Evolutionary conservation across 306 rosid species (phyloP), one percentile per base, ranked within the genome.

Genomic region (Nissolia schottii): DNA sequence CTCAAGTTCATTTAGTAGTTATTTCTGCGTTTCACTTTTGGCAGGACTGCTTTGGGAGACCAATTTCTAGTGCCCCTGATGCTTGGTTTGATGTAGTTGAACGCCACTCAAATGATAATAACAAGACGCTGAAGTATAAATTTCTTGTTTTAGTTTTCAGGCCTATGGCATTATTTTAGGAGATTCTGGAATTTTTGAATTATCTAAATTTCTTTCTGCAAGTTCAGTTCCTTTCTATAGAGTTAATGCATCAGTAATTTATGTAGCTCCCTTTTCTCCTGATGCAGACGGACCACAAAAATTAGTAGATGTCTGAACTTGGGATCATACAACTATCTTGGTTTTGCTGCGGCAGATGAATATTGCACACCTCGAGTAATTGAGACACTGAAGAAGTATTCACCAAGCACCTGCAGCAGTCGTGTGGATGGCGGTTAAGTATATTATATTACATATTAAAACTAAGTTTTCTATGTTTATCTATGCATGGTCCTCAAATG

Each of bases 1-100:
- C 25, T 10, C 2, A 24, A 25, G 37, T 25, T 56, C 19, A 4
- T 38, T 38, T 12, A 25, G 51, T 18, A 32, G 28, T 54, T 72
- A 14, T 73, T 49, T 58, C 24, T 62, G 28, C 24, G 25, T 73
- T 14, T 20, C 2, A 3, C 20, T 57, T 64, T 31, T 64, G 9
- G 40, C 90, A 91, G 98, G 95, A 89, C 77, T 94, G 98, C 79
- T 94, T 94, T 75, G 97, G 97, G 37, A 86, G 98, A 64, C 98
- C 98, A 13, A 91, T 91, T 38, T 59, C 96, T 15, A 94, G 97
- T 77, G 96, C 97, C 76, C 98, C 97, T 27, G 97, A 94, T 76
- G 88, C 98, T 64, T 94, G 98, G 98, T 83, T 94, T 82, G 97
- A 94, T 82, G 96, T 94, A 56, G 97, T 94, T 0, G 98, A 94